Base-by-base conservation (phyloP, 78 protist genomes). In the Tieghemostelium lacteum region DNA sequence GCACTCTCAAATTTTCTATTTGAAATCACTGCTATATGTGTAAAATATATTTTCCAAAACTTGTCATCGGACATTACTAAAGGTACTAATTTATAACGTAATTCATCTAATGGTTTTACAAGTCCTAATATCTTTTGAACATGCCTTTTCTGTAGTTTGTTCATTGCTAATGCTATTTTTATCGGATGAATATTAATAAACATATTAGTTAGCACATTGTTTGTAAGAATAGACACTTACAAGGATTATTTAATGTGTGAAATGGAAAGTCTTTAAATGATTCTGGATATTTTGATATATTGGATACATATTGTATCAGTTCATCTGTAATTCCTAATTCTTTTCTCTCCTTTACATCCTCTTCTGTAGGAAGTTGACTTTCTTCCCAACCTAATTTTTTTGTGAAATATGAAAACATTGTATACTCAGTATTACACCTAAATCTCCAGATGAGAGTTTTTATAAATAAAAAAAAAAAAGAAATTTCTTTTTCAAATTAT, bases 1-100 rank as follows among this genome's bases (percentile, higher is more conserved):
- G n/a, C 52, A 45, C 10, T 45, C 6, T 78, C 66, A 69, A 83
- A 83, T 10, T 19, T 42, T 20, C 31, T 55, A 28, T 57, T 20
- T 37, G 89, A 28, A 7, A 83, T 74, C 8, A 26, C 54, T 58
- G 74, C 40, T 22, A 83, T 83, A 33, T 83, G 89, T 37, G 74
- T 69, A 58, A 83, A 83, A 45, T 83, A 83, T 24, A 83, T 83
- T n/a, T 40, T 83, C 89, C 89, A 83, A 69, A 83, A 83, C 29
- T 42, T 54, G 28, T 83, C 89, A 66, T 83, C 89, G 28, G 28
- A 58, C 89, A 83, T 66, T 0, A 16, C 17, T 57, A 61, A 69
- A 39, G 89, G 89, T 20, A 75, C 66, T 14, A 83, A 20, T 55
- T 57, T 40, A 69, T 28, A 69, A 58, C 89, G 66, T 12, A 83